A percentile compares a stretch with the other conserved stretches of the same genome.
These are phyloP conservation scores for Pseudopithomyces chartarum DNA, from an alignment of 2,329 filamentous ascomycete species.

Conservation along the genomic window DNA sequence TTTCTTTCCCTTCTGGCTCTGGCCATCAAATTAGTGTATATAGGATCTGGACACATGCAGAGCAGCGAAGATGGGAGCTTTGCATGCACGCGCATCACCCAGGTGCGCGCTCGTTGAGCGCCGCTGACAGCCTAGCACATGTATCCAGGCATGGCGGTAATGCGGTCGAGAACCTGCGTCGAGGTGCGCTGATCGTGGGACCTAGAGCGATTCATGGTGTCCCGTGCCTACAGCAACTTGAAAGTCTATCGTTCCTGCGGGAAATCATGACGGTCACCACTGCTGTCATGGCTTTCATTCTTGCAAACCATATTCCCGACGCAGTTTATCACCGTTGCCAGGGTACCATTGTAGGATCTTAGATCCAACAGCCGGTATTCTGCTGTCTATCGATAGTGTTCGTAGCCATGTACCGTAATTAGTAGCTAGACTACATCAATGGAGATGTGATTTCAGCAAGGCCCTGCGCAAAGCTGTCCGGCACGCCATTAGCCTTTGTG, in stretches of 20 bases:
- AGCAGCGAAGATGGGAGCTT: not conserved
- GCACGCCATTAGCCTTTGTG: not conserved
- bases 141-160: not conserved
- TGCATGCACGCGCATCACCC: not conserved
- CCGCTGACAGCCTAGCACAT: not conserved
- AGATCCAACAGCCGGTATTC: no score
- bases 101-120: not conserved
- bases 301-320: not conserved
- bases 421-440: slow-evolving; percentile 1
- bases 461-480: not conserved
- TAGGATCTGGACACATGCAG: not conserved
- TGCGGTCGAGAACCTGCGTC: not conserved
- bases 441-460: not conserved
- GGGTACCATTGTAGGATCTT: no score
- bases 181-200: not conserved
- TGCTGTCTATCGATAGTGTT: no score
- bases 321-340: not conserved
- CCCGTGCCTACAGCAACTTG: not conserved
- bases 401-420: no score
- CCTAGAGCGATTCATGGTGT: not conserved
- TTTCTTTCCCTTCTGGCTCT: not conserved
- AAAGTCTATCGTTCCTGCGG: not conserved
- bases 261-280: not conserved
- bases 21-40: not conserved
- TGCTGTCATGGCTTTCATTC: not conserved